A percentile compares a stretch with the other conserved stretches of the same genome.
Evolutionary conservation across 345 rosid species (phyloP).

Genomic region (Gossypium turneri): DNA sequence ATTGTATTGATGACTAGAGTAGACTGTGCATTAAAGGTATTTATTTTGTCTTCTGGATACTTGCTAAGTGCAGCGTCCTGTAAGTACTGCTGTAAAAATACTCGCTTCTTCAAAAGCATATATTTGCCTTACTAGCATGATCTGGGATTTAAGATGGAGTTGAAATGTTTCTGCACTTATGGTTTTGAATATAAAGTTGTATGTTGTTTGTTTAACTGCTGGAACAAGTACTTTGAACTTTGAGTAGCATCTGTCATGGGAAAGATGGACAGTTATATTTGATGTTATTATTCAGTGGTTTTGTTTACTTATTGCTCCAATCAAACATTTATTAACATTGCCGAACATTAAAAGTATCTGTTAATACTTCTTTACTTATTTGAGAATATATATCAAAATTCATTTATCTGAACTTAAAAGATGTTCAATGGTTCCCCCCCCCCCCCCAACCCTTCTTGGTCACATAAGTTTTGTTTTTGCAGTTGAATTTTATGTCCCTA

Average conservation of each 20-base stretch:
- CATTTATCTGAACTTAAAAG: neutral
- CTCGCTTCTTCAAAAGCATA: neutral
- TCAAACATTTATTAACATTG: neutral
- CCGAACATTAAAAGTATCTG: neutral
- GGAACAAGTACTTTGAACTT: neutral
- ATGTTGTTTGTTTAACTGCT: neutral
- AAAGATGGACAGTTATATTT: neutral
- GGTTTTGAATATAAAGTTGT: neutral
- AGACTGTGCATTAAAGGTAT: constrained; percentile 89
- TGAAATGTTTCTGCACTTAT: neutral
- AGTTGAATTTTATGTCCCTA: neutral
- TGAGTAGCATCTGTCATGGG: neutral
- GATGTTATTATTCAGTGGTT: neutral
- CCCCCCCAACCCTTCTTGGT: neutral
- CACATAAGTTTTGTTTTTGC: neutral
- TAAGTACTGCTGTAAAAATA: neutral
- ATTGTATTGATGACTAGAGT: constrained; percentile 77
- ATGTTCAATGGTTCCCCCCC: neutral
- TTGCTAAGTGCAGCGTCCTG: neutral
- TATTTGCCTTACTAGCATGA: neutral
- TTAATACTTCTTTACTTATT: neutral
- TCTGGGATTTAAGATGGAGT: neutral
- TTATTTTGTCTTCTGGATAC: constrained; percentile 10
- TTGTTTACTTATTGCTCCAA: neutral
- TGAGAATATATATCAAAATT: neutral